Percentiles rank a stretch among this genome's conserved stretches.
Evolutionary conservation across 2,329 filamentous ascomycete genomes (phyloP).

Genomic region (Sordariomycetes sp.): DNA sequence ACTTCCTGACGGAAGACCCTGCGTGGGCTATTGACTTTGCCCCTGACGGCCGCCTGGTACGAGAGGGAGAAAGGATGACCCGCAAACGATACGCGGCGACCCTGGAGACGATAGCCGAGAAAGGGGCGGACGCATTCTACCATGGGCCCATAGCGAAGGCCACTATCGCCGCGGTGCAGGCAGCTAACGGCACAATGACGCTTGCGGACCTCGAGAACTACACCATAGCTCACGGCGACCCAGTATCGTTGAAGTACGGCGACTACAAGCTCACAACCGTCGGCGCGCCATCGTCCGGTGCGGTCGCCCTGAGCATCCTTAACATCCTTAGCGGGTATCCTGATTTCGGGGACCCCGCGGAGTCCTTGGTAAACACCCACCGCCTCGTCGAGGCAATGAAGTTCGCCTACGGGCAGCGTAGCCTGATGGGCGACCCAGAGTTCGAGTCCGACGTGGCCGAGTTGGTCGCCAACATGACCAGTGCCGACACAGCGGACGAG

Average conservation of each 20-base stretch:
- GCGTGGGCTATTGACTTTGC: slow-evolving; percentile 80
- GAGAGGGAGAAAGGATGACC: slow-evolving; percentile 63
- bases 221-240: slow-evolving; percentile 50
- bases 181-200: no score
- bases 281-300: slow-evolving; percentile 64
- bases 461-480: slow-evolving; percentile 53
- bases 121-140: slow-evolving; percentile 39
- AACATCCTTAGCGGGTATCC: slow-evolving; percentile 67
- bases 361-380: slow-evolving; percentile 57
- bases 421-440: slow-evolving; percentile 63
- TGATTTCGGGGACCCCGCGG: slow-evolving; percentile 44
- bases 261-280: slow-evolving; percentile 59
- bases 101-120: slow-evolving; percentile 55
- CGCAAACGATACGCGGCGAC: slow-evolving; percentile 65
- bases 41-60: slow-evolving; percentile 55
- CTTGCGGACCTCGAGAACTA: slow-evolving; percentile 49
- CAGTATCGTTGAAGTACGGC: slow-evolving; percentile 52
- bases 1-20: slow-evolving; percentile 61
- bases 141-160: no score
- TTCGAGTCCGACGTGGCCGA: slow-evolving; percentile 53
- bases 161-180: no score
- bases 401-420: slow-evolving; percentile 69
- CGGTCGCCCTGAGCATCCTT: slow-evolving; percentile 59
- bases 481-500: slow-evolving; percentile 46
- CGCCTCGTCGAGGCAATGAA: slow-evolving; percentile 73